A percentile compares a stretch with the other conserved stretches of the same genome.
phyloP scores from a whole-genome alignment of 129 eudicot genomes.

The Solidago caesia region DNA sequence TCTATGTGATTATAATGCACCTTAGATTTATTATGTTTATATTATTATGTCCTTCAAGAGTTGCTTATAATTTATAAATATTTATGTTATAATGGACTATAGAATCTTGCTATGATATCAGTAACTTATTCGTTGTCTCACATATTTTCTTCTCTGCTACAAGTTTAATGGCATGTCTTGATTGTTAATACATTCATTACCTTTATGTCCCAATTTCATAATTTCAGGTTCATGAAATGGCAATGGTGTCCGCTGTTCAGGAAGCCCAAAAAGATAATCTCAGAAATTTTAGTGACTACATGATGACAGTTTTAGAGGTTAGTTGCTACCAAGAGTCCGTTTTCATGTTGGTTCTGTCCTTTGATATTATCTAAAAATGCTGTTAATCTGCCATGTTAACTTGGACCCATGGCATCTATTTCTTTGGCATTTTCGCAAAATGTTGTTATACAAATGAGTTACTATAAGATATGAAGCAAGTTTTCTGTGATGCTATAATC shows the following conservation, averaged over 20 bases:
- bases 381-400: too few species aligned
- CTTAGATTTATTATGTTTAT: neutral
- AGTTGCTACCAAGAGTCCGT: conserved; percentile 26
- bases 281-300: conserved; percentile 77
- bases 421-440: neutral
- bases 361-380: neutral
- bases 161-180: neutral
- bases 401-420: too few species aligned
- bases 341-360: neutral
- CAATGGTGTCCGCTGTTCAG: conserved; percentile 94
- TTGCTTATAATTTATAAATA: neutral
- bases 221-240: conserved; percentile 93
- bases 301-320: conserved; percentile 97
- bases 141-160: neutral
- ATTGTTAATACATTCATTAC: conserved; percentile 6
- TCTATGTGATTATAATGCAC: neutral
- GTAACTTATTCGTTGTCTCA: conserved; percentile 3
- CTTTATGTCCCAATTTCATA: conserved; percentile 17
- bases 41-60: neutral
- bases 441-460: neutral
- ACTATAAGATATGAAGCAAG: neutral
- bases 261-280: conserved; percentile 97
- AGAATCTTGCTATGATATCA: conserved; percentile 1
- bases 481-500: neutral
- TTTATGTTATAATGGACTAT: conserved; percentile 2